These are phyloP conservation scores for Hirsutella thompsonii DNA, from an alignment of 2,329 filamentous ascomycete genomes.

Conservation along the genomic window DNA sequence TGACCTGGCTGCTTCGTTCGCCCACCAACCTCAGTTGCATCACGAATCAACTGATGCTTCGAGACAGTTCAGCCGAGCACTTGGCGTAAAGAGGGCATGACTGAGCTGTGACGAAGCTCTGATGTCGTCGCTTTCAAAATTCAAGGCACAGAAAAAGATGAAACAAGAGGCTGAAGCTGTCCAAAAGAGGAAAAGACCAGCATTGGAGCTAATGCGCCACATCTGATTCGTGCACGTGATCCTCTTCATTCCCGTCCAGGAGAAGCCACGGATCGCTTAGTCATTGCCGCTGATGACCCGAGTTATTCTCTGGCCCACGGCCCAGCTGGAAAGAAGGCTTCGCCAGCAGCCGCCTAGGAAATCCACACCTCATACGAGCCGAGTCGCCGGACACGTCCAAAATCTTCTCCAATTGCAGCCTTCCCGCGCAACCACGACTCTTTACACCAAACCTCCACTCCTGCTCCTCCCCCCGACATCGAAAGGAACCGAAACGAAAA, in stretches of 20 bases:
- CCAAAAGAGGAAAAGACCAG: background rate
- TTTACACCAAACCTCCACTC: conserved; percentile 6
- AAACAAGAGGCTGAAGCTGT: background rate
- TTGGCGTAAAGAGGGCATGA: no score
- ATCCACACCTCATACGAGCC: background rate
- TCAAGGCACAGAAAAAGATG: no score
- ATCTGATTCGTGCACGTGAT: conserved; percentile 1
- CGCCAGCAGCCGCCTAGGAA: background rate
- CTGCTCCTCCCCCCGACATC: conserved; percentile 10
- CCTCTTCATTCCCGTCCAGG: background rate
- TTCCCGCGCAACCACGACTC: conserved; percentile 1
- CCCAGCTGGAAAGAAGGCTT: background rate
- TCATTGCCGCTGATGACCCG: conserved; percentile 5
- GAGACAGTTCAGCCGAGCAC: no score
- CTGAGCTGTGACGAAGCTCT: no score
- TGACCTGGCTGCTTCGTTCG: no score
- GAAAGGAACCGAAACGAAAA: conserved; percentile 25
- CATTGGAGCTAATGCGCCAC: background rate
- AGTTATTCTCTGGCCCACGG: background rate
- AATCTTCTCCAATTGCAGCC: no score
- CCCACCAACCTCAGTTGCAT: no score
- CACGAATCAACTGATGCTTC: no score
- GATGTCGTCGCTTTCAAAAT: no score
- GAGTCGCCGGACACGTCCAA: conserved; percentile 4
- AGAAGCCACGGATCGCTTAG: background rate